Evolutionary conservation across 345 rosid species (phyloP).

Genomic region (Sonneratia alba): DNA sequence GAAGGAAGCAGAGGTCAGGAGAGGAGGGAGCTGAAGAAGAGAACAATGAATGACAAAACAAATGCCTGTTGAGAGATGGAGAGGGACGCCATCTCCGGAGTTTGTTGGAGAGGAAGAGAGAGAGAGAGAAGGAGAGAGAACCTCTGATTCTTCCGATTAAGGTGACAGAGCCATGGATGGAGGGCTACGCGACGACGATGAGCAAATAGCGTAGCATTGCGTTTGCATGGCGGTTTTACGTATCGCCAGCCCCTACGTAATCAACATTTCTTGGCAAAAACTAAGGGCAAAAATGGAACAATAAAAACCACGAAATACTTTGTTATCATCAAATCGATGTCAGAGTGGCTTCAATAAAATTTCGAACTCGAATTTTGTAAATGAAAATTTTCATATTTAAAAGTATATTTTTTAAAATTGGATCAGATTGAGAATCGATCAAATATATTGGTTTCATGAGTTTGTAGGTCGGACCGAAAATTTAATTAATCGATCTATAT

Average conservation of each 20-base stretch:
- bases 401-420: too few relatives aligned
- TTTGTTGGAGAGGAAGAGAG: not conserved
- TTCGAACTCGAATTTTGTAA: too few relatives aligned
- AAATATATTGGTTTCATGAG: too few relatives aligned
- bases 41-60: not conserved
- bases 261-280: not conserved
- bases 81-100: conserved; percentile 4
- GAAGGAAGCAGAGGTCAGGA: not conserved
- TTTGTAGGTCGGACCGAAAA: too few relatives aligned
- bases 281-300: not conserved
- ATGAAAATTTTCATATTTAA: too few relatives aligned
- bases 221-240: not conserved
- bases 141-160: not conserved
- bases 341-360: too few relatives aligned
- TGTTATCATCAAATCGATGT: not conserved
- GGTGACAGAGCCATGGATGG: not conserved
- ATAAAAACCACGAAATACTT: not conserved
- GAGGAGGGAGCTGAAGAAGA: not conserved
- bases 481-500: too few relatives aligned
- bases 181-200: not conserved
- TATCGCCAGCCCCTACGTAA: not conserved
- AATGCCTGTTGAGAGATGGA: not conserved
- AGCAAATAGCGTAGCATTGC: not conserved
- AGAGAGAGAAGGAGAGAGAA: not conserved
- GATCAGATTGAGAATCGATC: too few relatives aligned